Percentiles rank a stretch among this genome's conserved stretches.
Evolutionary conservation across 2,329 filamentous ascomycete genomes (phyloP).

Genomic region (Aspergillus thermomutatus): DNA sequence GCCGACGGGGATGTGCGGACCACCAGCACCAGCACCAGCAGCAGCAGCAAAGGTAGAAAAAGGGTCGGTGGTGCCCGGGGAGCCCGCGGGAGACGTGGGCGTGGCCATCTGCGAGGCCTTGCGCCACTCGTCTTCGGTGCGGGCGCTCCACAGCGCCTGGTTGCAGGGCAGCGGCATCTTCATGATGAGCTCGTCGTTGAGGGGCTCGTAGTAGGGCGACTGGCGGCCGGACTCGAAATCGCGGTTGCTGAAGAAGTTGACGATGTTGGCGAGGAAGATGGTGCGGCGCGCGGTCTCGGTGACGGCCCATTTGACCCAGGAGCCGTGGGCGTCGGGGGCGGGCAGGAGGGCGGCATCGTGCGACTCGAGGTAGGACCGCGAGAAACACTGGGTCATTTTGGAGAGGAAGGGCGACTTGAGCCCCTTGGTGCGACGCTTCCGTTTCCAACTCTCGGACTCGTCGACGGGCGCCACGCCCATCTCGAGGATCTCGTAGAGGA

Average conservation of each 20-base stretch:
- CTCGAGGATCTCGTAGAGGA: conserved; percentile 20
- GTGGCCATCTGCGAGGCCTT: conserved; percentile 3
- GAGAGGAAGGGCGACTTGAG: conserved; percentile 17
- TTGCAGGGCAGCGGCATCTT: conserved; percentile 20
- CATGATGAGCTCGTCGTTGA: conserved; percentile 18
- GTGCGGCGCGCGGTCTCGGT: conserved; percentile 19
- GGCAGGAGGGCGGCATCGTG: conserved; percentile 6
- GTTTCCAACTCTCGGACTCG: conserved; percentile 14
- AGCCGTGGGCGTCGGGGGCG: background rate
- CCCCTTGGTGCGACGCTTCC: conserved; percentile 10
- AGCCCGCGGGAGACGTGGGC: background rate
- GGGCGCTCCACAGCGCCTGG: conserved; percentile 13
- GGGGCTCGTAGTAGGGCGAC: conserved; percentile 20
- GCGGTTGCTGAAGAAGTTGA: conserved; percentile 17
- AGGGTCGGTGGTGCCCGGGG: background rate
- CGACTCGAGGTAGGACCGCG: conserved; percentile 10
- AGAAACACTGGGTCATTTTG: conserved; percentile 15
- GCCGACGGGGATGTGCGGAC: background rate
- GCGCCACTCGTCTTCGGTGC: conserved; percentile 15
- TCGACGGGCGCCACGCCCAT: conserved; percentile 5
- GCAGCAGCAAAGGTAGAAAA: background rate
- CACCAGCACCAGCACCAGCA: background rate
- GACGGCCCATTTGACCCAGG: conserved; percentile 10
- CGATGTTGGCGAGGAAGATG: conserved; percentile 20
- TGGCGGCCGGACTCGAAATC: conserved; percentile 8